Base-by-base conservation (phyloP, 345 rosid species). In the Rhizophora apiculata region DNA sequence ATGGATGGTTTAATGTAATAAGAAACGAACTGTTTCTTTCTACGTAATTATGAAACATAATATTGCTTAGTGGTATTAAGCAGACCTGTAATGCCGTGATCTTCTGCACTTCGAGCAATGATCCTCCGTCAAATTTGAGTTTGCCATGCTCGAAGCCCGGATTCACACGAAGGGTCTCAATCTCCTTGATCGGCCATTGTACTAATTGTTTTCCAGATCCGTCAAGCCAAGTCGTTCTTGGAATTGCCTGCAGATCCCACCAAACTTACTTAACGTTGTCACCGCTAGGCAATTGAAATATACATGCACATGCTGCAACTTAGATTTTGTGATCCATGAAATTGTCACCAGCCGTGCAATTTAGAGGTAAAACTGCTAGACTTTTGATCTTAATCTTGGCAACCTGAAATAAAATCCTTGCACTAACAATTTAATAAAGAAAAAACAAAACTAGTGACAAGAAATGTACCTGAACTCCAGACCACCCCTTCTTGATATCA, bases 151-250 rank as follows among this genome's bases (percentile, higher is more conserved):
- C 39, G 58, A 64, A 71, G n/a, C 85, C 82, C 39, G 75, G 70
- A 26, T 73, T 74, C 6, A 24, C 62, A 22, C 88, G 85, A 18
- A 83, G 87, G 65, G 52, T 85, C 68, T 90, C 85, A 0, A 87
- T 69, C 77, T 92, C 98, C 32, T 66, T 54, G 4, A 90, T 72
- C 6, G 98, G 96, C 98, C 93, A 88, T 61, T 85, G 92, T 27
- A 88, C 57, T 62, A 89, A 71, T 65, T 87, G 91, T 37, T 84
- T 85, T 6, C 87, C 85, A 3, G 86, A 82, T 64, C 79, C 78
- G 59, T 79, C 68, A 3, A 88, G 81, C 88, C 88, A 82, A 21
- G 86, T 24, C 24, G 48, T 69, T 71, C 95, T 84, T 1, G 98
- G 98, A 74, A 92, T 54, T 3, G 84, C 87, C 96, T 89, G 72